Percentiles rank a stretch among this genome's conserved stretches.
phyloP scores from a whole-genome alignment of 345 rosid genomes.

The Populus pruinosa region DNA sequence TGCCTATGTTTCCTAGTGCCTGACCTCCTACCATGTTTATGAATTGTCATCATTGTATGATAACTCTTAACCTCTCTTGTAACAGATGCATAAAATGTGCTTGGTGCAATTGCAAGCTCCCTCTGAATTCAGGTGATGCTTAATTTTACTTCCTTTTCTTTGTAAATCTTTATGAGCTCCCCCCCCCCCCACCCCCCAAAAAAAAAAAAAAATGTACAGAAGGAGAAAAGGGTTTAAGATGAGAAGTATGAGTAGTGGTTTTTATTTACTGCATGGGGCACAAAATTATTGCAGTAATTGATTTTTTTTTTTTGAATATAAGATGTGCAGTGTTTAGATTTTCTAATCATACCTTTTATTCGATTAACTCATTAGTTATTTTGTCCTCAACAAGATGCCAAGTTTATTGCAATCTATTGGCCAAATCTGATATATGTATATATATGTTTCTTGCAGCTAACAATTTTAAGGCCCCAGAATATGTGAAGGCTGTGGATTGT shows the following conservation, averaged over 20 bases:
- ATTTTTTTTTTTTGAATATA: neutral
- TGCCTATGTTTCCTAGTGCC: neutral
- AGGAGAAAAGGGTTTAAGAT: neutral
- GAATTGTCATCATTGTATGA: neutral
- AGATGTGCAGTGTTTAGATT: neutral
- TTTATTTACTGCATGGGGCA: neutral
- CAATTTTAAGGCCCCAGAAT: neutral
- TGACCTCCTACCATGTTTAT: neutral
- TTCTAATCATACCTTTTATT: neutral
- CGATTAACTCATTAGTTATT: neutral
- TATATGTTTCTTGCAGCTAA: neutral
- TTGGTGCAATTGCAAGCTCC: neutral
- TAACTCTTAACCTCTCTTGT: neutral
- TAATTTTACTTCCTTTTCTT: no score
- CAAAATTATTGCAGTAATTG: neutral
- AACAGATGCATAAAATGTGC: constrained; percentile 4
- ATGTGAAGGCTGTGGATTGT: neutral
- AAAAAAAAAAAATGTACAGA: no score
- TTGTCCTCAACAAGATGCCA: neutral
- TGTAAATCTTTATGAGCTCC: neutral
- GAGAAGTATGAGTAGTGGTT: neutral
- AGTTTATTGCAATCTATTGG: neutral
- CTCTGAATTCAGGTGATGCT: constrained; percentile 9
- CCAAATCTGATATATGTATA: neutral
- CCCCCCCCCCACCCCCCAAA: no score